Evolutionary conservation across 176 grass and related monocot species (phyloP), one percentile per base, ranked within the genome.

Genomic region (Eragrostis nindensis): DNA sequence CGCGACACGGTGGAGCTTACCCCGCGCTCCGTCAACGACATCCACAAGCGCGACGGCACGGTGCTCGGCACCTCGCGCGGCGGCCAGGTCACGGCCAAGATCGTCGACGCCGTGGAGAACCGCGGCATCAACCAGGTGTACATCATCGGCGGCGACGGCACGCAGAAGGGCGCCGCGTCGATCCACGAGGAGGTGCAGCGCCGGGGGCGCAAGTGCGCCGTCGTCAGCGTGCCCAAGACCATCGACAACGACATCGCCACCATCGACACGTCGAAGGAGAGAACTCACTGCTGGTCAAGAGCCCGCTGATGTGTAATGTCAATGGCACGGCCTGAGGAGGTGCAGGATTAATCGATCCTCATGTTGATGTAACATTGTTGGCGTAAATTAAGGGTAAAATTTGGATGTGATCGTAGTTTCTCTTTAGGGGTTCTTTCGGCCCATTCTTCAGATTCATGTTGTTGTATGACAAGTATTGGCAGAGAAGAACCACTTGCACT

Each of bases 231-330:
- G 42, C 92, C 95, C 46, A 97, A 97, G 83, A 97, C 95, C 56
- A 94, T 97, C 66, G 92, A 97, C 84, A 97, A 97, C 53, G 92
- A 97, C 86, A 94, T 97, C 52, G 80, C 78, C 72, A 85, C 92
- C 39, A 94, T 97, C 63, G 95, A 2, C 82, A 87, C 29, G 54
- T 73, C 21, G 82, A 88, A 46, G 89, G 84, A 16, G 80, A 87
- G 55, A 80, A 87, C 26, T 79, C 83, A 29, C 29, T 67, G 60
- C 25, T 77, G 48, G 41, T 83, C 49, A 86, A 18, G 73, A 71
- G 62, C 30, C 26, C 74, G 40, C 15, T 40, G 11, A 44, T 63
- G 79, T 82, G 62, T 71, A 81, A 62, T 63, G 62, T 70, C 70
- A 79, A 89, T 54, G 66, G 86, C 39, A 12, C 24, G 9, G 47